Evolutionary conservation across 1,284 basidiomycete genomes (phyloP).

Genomic region (Marasmius tenuissimus): DNA sequence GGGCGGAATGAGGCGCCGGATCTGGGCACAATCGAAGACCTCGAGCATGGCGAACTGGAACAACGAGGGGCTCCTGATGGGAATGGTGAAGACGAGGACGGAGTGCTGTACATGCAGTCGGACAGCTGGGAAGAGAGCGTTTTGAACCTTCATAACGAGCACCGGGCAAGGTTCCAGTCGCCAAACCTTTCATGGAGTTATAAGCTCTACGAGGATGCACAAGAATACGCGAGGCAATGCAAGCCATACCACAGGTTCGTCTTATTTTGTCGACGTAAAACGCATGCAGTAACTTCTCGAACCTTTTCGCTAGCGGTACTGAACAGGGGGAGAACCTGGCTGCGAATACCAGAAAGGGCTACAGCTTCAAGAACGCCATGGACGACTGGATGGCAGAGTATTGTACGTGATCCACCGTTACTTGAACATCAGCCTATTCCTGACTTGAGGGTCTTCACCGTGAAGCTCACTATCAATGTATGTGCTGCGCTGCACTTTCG

Average conservation of each 20-base stretch:
- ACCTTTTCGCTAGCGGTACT: background rate
- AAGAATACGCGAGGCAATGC: conserved; percentile 15
- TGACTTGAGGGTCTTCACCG: background rate
- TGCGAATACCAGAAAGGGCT: background rate
- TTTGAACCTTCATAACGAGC: background rate
- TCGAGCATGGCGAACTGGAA: no score
- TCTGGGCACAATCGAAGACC: no score
- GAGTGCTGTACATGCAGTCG: background rate
- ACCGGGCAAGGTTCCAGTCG: conserved; percentile 15
- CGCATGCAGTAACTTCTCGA: background rate
- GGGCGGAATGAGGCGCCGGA: no score
- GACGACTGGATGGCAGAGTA: background rate
- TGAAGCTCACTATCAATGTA: background rate
- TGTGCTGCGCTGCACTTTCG: background rate
- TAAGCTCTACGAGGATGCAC: conserved; percentile 14
- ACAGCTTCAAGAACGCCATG: background rate
- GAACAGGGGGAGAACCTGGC: conserved; percentile 3
- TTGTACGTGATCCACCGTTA: background rate
- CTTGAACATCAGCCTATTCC: no score
- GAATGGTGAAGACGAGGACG: no score
- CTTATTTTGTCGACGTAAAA: no score
- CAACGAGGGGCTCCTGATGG: no score
- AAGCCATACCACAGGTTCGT: conserved; percentile 19
- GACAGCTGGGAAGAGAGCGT: background rate
- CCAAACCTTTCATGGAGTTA: conserved; percentile 15